A percentile compares a stretch with the other conserved stretches of the same genome.
These are phyloP conservation scores for Suillus spraguei DNA, from an alignment of 768 basidiomycete species.

Conservation along the genomic window DNA sequence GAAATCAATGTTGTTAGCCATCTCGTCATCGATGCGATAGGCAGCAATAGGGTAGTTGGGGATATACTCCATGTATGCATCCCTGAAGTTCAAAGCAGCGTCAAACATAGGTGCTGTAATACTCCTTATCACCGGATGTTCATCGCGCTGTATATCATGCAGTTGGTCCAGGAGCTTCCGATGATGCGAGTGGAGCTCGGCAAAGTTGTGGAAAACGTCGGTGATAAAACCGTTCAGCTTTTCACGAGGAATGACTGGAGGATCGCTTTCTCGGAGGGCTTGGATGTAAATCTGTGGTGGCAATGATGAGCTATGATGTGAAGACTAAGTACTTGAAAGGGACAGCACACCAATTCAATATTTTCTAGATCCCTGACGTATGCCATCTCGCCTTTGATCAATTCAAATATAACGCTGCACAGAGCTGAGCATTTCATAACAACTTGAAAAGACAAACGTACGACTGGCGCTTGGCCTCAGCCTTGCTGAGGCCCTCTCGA, in stretches of 20 bases:
- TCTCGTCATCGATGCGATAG: constrained; percentile 86
- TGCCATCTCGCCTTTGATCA: constrained; percentile 95
- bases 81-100: constrained; percentile 90
- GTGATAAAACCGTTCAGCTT: constrained; percentile 75
- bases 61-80: constrained; percentile 91
- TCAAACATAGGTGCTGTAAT: constrained; percentile 86
- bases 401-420: constrained; percentile 88
- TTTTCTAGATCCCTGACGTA: constrained; percentile 92
- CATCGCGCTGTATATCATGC: constrained; percentile 85
- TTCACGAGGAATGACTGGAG: constrained; percentile 66
- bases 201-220: constrained; percentile 90
- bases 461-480: constrained; percentile 85
- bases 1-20: constrained; percentile 80
- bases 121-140: constrained; percentile 77
- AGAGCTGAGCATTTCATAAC: constrained; percentile 7
- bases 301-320: constrained; percentile 1
- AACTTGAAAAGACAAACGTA: constrained; percentile 39
- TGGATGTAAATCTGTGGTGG: constrained; percentile 73
- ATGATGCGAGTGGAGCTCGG: constrained; percentile 75
- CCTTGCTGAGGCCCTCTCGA: constrained; percentile 61
- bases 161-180: constrained; percentile 76
- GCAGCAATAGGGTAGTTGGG: constrained; percentile 93
- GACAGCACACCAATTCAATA: constrained; percentile 64
- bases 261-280: constrained; percentile 70
- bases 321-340: neutral